phyloP scores from a whole-genome alignment of 257 asterid species.

The Thymus quinquecostatus region DNA sequence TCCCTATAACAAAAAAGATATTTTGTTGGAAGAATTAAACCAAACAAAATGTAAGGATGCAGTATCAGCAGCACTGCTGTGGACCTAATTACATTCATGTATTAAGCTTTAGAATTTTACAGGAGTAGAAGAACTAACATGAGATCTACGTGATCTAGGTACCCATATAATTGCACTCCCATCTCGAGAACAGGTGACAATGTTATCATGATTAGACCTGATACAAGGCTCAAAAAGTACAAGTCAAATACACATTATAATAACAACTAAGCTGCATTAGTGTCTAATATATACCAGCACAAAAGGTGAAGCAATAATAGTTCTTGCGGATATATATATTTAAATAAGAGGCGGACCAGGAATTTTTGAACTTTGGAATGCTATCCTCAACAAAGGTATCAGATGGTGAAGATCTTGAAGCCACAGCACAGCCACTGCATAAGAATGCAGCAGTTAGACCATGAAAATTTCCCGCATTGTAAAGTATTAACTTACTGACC shows the following conservation, averaged over 20 bases:
- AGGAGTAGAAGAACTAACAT: slow-evolving; percentile 60
- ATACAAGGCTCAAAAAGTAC: slow-evolving; percentile 32
- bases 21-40: neutral
- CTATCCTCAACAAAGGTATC: slow-evolving; percentile 69
- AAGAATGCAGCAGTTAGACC: slow-evolving; percentile 42
- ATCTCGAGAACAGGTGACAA: slow-evolving; percentile 97
- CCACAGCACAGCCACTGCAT: slow-evolving; percentile 93
- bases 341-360: slow-evolving; percentile 61
- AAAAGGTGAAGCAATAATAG: slow-evolving; percentile 21
- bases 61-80: slow-evolving; percentile 20
- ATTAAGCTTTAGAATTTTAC: slow-evolving; percentile 14
- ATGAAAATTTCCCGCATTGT: slow-evolving; percentile 24
- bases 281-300: slow-evolving; percentile 15
- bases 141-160: slow-evolving; percentile 79
- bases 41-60: slow-evolving; percentile 5
- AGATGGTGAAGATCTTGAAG: slow-evolving; percentile 67
- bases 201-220: slow-evolving; percentile 88
- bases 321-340: slow-evolving; percentile 14
- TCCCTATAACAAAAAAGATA: slow-evolving; percentile 45
- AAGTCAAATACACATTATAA: slow-evolving; percentile 27
- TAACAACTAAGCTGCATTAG: slow-evolving; percentile 26
- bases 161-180: slow-evolving; percentile 99
- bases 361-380: slow-evolving; percentile 76
- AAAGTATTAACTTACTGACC: slow-evolving; percentile 55
- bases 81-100: neutral